Percentiles rank a stretch among this genome's conserved stretches.
Conservation (phyloP, 495 filamentous ascomycete species). For the Geopyxis carbonaria region DNA sequence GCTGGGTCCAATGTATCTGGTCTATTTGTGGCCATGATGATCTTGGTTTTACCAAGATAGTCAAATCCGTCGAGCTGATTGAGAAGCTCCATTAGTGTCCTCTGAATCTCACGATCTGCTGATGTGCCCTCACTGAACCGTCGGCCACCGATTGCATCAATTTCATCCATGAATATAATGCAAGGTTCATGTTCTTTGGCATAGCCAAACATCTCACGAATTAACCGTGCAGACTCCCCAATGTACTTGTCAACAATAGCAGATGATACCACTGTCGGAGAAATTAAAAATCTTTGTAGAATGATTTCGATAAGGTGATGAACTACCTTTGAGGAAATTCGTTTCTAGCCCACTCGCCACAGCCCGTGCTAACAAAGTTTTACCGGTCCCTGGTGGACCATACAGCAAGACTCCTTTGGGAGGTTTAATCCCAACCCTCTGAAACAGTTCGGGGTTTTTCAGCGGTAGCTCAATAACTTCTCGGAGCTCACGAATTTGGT, state of each 20-base stretch:
- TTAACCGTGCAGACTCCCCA: conserved; percentile 90
- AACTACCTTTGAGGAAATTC: conserved; percentile 87
- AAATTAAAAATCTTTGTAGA: conserved; percentile 16
- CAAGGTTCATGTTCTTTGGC: conserved; percentile 99
- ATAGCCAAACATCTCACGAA: conserved; percentile 99
- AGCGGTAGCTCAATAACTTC: conserved; percentile 96
- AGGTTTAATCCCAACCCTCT: conserved; percentile 94
- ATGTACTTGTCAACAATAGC: conserved; percentile 99
- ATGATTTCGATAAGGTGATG: too few relatives aligned
- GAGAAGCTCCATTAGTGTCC: conserved; percentile 95
- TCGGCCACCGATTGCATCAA: conserved; percentile 94
- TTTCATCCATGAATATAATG: conserved; percentile 99
- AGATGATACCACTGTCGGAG: conserved; percentile 73
- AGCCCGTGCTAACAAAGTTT: conserved; percentile 85
- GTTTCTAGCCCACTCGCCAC: conserved; percentile 96
- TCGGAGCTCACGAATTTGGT: conserved; percentile 92
- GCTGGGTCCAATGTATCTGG: conserved; percentile 96
- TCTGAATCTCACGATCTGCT: conserved; percentile 96
- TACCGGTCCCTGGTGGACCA: conserved; percentile 94
- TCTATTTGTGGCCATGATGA: conserved; percentile 99
- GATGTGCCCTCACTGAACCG: conserved; percentile 97
- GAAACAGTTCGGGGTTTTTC: conserved; percentile 97
- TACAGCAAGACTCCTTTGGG: conserved; percentile 96
- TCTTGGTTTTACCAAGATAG: conserved; percentile 98
- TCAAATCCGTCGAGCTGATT: conserved; percentile 99